These are phyloP conservation scores for Oenanthe sinensis DNA, from an alignment of 129 eudicot species.

Conservation along the genomic window DNA sequence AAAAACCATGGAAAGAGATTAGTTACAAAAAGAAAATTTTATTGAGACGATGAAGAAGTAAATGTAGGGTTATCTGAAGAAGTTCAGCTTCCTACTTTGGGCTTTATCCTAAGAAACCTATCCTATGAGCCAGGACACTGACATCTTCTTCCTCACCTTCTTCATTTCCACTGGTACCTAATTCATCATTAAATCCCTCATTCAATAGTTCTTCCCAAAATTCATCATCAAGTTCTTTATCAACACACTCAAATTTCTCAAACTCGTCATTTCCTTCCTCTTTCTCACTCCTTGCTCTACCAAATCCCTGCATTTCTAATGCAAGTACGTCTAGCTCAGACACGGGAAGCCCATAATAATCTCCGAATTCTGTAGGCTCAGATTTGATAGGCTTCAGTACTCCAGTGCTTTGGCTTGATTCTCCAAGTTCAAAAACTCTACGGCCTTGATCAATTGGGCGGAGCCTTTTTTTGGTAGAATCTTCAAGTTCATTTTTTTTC, in stretches of 20 bases:
- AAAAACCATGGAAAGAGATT: constrained; percentile 22
- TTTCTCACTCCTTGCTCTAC: constrained; percentile 41
- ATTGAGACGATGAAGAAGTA: constrained; percentile 12
- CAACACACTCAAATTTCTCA: constrained; percentile 32
- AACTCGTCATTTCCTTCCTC: constrained; percentile 27
- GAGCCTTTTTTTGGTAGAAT: constrained; percentile 51
- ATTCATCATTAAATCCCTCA: constrained; percentile 41
- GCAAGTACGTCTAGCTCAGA: constrained; percentile 94
- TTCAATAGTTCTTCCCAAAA: constrained; percentile 83
- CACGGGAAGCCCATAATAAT: constrained; percentile 20
- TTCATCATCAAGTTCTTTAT: constrained; percentile 69
- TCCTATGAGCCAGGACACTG: constrained; percentile 55
- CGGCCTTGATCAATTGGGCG: constrained; percentile 42
- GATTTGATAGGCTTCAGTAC: constrained; percentile 29
- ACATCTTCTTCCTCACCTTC: constrained; percentile 40
- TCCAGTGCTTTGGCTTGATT: constrained; percentile 23
- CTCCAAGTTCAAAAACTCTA: constrained; percentile 18
- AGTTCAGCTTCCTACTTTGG: constrained; percentile 30
- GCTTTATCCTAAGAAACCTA: constrained; percentile 66
- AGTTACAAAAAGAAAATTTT: constrained; percentile 20
- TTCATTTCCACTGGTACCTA: constrained; percentile 14
- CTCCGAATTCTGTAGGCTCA: constrained; percentile 53
- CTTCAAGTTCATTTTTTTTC: constrained; percentile 54
- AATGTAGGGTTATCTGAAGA: neutral
- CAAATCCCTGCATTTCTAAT: constrained; percentile 83